Conservation (phyloP, 345 rosid species). For the Citrus unshiu region DNA sequence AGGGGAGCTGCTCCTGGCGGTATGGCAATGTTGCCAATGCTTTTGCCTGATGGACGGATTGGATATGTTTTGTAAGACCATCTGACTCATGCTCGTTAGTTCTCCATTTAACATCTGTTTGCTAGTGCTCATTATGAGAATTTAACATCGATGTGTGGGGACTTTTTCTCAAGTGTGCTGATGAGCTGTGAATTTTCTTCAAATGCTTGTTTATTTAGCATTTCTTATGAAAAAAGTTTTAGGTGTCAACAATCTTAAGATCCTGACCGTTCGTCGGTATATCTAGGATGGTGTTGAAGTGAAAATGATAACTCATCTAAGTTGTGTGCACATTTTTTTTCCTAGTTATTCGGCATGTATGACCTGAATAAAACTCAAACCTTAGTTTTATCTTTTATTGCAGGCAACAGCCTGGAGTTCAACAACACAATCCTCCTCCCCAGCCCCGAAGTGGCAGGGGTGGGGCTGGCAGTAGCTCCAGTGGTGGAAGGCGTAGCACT, state of each 20-base stretch:
- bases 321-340: background rate
- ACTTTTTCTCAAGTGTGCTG: background rate
- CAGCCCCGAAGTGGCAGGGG: conserved; percentile 43
- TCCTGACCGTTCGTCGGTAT: background rate
- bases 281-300: background rate
- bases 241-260: background rate
- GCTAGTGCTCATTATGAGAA: background rate
- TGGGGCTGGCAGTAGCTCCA: conserved; percentile 47
- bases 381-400: conserved; percentile 5
- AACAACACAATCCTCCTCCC: conserved; percentile 44
- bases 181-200: background rate
- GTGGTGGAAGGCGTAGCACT: conserved; percentile 49
- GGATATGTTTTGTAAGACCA: conserved; percentile 89
- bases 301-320: background rate
- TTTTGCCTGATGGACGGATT: conserved; percentile 93
- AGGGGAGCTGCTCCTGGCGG: conserved; percentile 75
- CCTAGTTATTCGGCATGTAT: background rate
- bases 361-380: background rate
- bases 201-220: background rate
- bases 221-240: background rate
- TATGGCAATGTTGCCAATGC: conserved; percentile 97
- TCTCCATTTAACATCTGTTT: background rate
- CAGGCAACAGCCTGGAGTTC: conserved; percentile 88
- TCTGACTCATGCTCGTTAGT: background rate
- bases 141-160: background rate